A percentile compares a stretch with the other conserved stretches of the same genome.
Conservation (phyloP, 768 basidiomycete genomes). For the Dendrothele bispora region DNA sequence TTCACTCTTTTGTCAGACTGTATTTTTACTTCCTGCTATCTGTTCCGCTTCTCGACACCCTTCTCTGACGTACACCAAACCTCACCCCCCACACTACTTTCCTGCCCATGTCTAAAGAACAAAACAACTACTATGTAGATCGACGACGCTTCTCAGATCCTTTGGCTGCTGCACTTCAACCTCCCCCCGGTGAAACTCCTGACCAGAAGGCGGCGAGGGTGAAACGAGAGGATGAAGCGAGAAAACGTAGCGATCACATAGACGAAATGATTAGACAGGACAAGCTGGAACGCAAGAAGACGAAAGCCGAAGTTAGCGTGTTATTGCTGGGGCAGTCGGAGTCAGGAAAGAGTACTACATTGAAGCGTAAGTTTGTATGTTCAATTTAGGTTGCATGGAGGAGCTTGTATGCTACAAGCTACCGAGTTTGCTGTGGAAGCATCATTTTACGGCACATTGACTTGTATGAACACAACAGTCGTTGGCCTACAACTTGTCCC, state of each 20-base stretch:
- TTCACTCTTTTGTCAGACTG: no score
- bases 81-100: slow-evolving; percentile 18
- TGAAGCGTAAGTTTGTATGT: slow-evolving; percentile 59
- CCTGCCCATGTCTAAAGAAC: slow-evolving; percentile 36
- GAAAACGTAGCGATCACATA: slow-evolving; percentile 72
- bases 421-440: no score
- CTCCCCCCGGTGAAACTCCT: slow-evolving; percentile 72
- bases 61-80: background rate
- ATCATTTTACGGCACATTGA: no score
- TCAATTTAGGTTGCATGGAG: no score
- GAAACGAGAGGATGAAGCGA: slow-evolving; percentile 67
- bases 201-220: slow-evolving; percentile 66
- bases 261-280: slow-evolving; percentile 78
- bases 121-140: slow-evolving; percentile 32
- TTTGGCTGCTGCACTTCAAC: slow-evolving; percentile 62
- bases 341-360: slow-evolving; percentile 85
- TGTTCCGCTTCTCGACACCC: background rate
- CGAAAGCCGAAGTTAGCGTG: slow-evolving; percentile 68
- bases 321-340: slow-evolving; percentile 86
- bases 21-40: background rate
- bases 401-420: background rate
- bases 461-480: no score
- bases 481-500: no score
- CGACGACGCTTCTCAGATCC: slow-evolving; percentile 64
- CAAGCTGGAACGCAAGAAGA: slow-evolving; percentile 56